These are phyloP conservation scores for Oryza coarctata DNA, from an alignment of 176 grass and related monocot genomes.

Conservation along the genomic window DNA sequence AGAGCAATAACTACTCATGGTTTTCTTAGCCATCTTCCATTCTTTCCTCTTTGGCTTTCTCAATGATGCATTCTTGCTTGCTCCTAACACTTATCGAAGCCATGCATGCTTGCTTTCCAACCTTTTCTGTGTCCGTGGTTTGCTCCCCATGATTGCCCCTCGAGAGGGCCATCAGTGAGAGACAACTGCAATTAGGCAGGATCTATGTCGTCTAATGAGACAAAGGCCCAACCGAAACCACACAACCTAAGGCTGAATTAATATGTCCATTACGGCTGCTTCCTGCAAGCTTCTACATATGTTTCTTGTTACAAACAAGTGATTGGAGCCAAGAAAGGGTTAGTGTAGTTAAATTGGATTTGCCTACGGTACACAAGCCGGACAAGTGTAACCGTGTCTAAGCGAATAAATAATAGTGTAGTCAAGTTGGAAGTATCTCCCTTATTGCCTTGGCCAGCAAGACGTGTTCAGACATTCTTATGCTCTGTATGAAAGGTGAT, in stretches of 20 bases:
- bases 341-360: not conserved
- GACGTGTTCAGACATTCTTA: not conserved
- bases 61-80: constrained; percentile 37
- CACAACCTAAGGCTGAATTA: constrained; percentile 1
- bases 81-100: constrained; percentile 18
- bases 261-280: constrained; percentile 16
- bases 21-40: not conserved
- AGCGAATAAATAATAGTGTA: not conserved
- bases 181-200: constrained; percentile 44
- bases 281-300: constrained; percentile 5
- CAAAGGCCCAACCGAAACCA: constrained; percentile 40
- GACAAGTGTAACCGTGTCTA: constrained; percentile 16
- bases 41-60: constrained; percentile 7
- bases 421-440: constrained; percentile 5
- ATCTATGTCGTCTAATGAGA: constrained; percentile 80
- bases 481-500: not conserved
- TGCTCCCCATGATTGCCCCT: constrained; percentile 29
- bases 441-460: constrained; percentile 1
- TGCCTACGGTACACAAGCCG: not conserved
- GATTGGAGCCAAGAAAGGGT: constrained; percentile 7
- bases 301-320: constrained; percentile 18
- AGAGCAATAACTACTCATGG: constrained; percentile 21
- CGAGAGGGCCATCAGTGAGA: constrained; percentile 32
- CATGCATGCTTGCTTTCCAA: constrained; percentile 25
- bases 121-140: not conserved